phyloP scores from a whole-genome alignment of 768 basidiomycete genomes.

The Mycena indigotica region DNA sequence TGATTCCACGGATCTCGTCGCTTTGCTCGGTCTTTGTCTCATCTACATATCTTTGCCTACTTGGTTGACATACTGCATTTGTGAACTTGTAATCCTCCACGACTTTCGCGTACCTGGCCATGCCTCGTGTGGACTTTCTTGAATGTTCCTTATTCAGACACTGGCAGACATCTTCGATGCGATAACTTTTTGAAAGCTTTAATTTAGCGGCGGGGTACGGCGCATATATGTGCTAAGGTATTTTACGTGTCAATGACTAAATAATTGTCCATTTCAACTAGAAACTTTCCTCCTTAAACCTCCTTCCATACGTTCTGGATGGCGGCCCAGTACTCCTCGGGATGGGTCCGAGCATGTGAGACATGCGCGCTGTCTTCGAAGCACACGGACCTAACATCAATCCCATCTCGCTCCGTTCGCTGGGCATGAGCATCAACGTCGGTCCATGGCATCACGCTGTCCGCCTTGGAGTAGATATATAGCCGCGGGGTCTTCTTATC shows the following conservation, averaged over 20 bases:
- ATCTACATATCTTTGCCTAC: neutral
- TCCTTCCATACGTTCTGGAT: constrained; percentile 39
- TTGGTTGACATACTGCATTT: neutral
- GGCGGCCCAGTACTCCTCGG: constrained; percentile 45
- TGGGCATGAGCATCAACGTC: constrained; percentile 41
- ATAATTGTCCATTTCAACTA: too few species aligned
- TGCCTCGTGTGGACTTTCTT: too few species aligned
- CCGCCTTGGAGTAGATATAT: constrained; percentile 46
- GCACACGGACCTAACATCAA: constrained; percentile 33
- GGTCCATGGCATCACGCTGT: constrained; percentile 38
- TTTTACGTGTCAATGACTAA: too few species aligned
- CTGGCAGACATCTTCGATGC: too few species aligned
- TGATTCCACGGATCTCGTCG: neutral
- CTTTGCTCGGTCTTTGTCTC: neutral
- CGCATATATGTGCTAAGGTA: too few species aligned
- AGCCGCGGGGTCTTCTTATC: constrained; percentile 39
- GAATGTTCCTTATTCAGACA: too few species aligned
- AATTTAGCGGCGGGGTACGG: too few species aligned
- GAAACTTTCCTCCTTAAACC: too few species aligned
- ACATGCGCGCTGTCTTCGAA: constrained; percentile 47
- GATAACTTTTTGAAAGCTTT: too few species aligned
- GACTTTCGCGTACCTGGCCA: too few species aligned
- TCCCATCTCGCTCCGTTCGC: constrained; percentile 33
- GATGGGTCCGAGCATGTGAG: constrained; percentile 43
- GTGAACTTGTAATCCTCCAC: too few species aligned